Conservation (phyloP, 2,329 filamentous ascomycete species). For the Ustulina deusta region DNA sequence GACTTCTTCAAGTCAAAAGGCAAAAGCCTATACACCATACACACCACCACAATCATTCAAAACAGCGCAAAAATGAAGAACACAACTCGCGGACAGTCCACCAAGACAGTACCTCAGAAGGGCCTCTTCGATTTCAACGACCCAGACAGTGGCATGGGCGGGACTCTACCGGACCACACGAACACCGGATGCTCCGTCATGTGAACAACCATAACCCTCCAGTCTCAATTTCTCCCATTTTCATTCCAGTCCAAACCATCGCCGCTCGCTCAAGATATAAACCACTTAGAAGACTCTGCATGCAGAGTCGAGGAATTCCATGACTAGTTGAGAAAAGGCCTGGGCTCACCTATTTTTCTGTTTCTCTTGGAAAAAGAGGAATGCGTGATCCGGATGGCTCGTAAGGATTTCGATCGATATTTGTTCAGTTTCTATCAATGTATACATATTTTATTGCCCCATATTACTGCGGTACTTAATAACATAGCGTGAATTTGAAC, state of each 20-base stretch:
- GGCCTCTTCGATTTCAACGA: slow-evolving; percentile 33
- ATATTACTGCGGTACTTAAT: neutral
- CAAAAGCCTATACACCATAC: neutral
- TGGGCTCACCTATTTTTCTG: neutral
- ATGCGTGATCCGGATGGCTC: neutral
- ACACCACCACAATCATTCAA: neutral
- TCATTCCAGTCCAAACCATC: neutral
- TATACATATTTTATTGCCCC: slow-evolving; percentile 12
- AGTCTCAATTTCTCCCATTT: neutral
- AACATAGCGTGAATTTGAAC: neutral
- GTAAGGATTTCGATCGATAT: neutral
- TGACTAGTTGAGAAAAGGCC: neutral
- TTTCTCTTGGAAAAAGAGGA: neutral
- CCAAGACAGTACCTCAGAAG: slow-evolving; percentile 24
- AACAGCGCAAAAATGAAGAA: slow-evolving; percentile 26
- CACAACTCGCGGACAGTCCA: slow-evolving; percentile 12
- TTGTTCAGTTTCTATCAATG: neutral
- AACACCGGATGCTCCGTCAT: slow-evolving; percentile 15
- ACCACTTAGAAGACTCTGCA: neutral
- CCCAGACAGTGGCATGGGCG: slow-evolving; percentile 18
- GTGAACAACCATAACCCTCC: slow-evolving; percentile 2
- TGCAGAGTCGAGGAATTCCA: neutral
- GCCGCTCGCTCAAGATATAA: neutral
- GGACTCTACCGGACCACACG: neutral
- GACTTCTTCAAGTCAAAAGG: neutral